Conservation (phyloP, 495 filamentous ascomycete species). For the Echria macrotheca region DNA sequence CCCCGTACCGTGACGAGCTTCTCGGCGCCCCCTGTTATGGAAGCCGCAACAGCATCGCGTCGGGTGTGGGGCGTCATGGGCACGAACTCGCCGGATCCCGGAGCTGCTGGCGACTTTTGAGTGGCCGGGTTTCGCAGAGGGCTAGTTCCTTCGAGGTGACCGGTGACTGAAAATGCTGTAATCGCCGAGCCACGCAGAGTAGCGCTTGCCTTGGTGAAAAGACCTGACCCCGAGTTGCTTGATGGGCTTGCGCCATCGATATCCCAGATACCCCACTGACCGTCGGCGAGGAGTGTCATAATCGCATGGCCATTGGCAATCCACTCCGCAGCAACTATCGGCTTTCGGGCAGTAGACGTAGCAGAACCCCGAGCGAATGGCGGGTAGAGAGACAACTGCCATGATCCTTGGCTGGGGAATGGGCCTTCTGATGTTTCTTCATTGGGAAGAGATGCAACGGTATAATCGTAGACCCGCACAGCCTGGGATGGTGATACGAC, state of each 20-base stretch:
- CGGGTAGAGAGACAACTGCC: conserved; percentile 66
- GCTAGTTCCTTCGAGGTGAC: conserved; percentile 54
- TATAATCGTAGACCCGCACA: conserved; percentile 60
- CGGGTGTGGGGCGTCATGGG: conserved; percentile 84
- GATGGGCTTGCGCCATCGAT: conserved; percentile 57
- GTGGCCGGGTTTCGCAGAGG: conserved; percentile 38
- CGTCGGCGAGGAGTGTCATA: conserved; percentile 71
- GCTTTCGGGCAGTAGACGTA: conserved; percentile 55
- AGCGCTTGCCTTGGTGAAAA: conserved; percentile 52
- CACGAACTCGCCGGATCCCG: conserved; percentile 48
- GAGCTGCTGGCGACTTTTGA: conserved; percentile 37
- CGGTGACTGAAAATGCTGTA: conserved; percentile 62
- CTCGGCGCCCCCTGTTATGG: conserved; percentile 29
- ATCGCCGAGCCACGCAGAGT: conserved; percentile 61
- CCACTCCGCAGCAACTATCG: conserved; percentile 78
- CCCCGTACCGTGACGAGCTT: conserved; percentile 44
- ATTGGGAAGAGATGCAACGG: conserved; percentile 35
- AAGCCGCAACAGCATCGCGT: conserved; percentile 39
- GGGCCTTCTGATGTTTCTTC: conserved; percentile 43
- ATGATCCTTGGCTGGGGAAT: conserved; percentile 50
- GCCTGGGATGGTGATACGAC: conserved; percentile 61
- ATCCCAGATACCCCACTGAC: conserved; percentile 95
- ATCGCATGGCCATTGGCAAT: conserved; percentile 71
- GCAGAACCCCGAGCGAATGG: conserved; percentile 51
- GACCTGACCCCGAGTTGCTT: conserved; percentile 37